Conservation (phyloP, 352 stramenopile species). For the Pythium rhizo-oryzae region DNA sequence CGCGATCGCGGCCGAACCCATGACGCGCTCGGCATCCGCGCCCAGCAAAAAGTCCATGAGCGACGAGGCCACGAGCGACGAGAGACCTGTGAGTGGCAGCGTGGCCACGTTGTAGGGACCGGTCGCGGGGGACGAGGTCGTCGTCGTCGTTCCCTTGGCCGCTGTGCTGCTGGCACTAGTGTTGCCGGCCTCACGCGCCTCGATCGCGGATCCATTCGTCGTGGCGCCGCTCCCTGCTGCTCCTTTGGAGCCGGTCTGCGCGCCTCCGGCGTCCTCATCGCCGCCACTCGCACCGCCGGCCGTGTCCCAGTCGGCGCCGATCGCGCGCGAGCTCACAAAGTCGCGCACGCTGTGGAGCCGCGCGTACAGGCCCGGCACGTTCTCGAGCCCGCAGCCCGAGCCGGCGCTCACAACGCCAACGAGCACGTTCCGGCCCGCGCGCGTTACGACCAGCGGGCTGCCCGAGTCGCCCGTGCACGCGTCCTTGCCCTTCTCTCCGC, state of each 20-base stretch:
- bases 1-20: background rate
- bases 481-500: conserved; percentile 30
- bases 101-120: conserved; percentile 11
- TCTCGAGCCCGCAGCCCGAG: conserved; percentile 36
- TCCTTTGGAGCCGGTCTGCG: background rate
- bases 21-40: background rate
- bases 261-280: too few relatives aligned
- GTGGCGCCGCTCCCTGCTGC: background rate
- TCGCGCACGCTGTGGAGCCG: conserved; percentile 23
- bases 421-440: conserved; percentile 17
- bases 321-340: conserved; percentile 14
- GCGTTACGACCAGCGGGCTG: conserved; percentile 31
- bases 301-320: conserved; percentile 16
- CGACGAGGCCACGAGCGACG: conserved; percentile 11
- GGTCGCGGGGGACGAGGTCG: background rate
- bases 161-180: background rate
- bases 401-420: conserved; percentile 41
- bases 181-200: conserved; percentile 6
- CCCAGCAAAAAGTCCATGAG: conserved; percentile 25
- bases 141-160: background rate
- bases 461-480: conserved; percentile 44
- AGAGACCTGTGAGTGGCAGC: background rate
- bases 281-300: too few relatives aligned
- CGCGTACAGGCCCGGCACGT: conserved; percentile 45
- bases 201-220: background rate